Percentiles rank a stretch among this genome's conserved stretches.
These are phyloP conservation scores for Tolypocladium album DNA, from an alignment of 2,329 filamentous ascomycete genomes.

Conservation along the genomic window DNA sequence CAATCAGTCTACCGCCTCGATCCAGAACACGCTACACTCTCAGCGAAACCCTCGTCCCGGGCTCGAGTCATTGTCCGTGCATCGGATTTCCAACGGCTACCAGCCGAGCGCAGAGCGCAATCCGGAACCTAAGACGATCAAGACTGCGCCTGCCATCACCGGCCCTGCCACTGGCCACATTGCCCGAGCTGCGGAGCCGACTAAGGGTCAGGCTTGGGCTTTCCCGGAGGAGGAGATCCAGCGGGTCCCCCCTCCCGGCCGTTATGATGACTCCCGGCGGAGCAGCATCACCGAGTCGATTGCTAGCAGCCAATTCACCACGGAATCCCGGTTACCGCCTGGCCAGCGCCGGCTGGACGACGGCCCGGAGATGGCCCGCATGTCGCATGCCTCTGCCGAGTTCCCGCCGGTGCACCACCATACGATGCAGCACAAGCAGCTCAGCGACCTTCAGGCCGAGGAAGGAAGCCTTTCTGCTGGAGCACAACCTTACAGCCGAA, in stretches of 20 bases:
- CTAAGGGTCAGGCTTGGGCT: constrained; percentile 75
- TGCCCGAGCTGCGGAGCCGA: constrained; percentile 65
- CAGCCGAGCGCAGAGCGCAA: constrained; percentile 49
- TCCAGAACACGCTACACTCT: constrained; percentile 59
- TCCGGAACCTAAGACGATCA: constrained; percentile 43
- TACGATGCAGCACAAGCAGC: constrained; percentile 61
- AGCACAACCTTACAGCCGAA: constrained; percentile 69
- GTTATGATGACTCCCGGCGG: constrained; percentile 54
- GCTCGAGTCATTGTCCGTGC: constrained; percentile 40
- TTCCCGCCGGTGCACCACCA: constrained; percentile 60
- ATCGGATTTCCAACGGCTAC: constrained; percentile 55
- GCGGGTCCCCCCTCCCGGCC: constrained; percentile 27
- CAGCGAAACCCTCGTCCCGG: constrained; percentile 49
- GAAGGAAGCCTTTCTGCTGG: constrained; percentile 39
- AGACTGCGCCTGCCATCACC: constrained; percentile 67
- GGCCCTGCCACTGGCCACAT: constrained; percentile 55
- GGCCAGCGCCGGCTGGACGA: constrained; percentile 67
- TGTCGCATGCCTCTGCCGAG: constrained; percentile 41
- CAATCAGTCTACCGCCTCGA: constrained; percentile 65
- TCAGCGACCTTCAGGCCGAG: constrained; percentile 55
- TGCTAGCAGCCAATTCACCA: constrained; percentile 69
- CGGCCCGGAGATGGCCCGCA: constrained; percentile 35
- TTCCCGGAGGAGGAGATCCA: constrained; percentile 65
- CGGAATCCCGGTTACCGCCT: constrained; percentile 59
- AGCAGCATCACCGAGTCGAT: constrained; percentile 70